Base-by-base conservation (phyloP, 1,139 yeast species). In the Arxiozyma bovina region DNA sequence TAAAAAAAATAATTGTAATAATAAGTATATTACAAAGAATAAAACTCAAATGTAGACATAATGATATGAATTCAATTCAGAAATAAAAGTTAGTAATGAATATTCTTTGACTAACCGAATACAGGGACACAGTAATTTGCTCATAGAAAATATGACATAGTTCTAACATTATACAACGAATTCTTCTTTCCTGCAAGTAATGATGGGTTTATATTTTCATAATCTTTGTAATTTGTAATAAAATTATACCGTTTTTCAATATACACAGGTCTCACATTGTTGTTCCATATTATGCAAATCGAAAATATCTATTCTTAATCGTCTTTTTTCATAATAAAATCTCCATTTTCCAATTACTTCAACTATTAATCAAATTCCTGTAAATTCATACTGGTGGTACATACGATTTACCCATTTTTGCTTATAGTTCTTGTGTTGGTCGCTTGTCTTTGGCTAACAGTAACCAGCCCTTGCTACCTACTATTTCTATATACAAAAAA, bases 381-480 rank as follows among this genome's bases (percentile, higher is more conserved):
- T 42, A 18, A 42, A 84, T 72, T 22, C 11, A 15, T 22, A 23
- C 3, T 46, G 23, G 41, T 50, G 27, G 22, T 38, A 67, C 72
- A 69, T 69, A 69, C 72, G 73, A 69, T 69, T 69, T 69, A 69
- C 73, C 73, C 73, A 69, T 69, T 65, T 69, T 69, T 65, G 66
- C 66, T 65, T 60, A 62, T 63, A 63, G 67, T 63, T 65, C 65
- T 63, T 68, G 68, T 60, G 60, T 55, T 59, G 60, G 54, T 46
- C 49, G 40, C 49, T 38, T 18, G 20, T 6, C 38, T 46, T 46
- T 25, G 18, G 22, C 58, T 55, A 34, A 34, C n/a, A 15, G 40
- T 9, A 34, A 34, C 8, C 40, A 8, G 12, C 40, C 12, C 6
- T 34, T 8, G 4, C 8, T 4, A 34, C n/a, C 40, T 4, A 34